Conservation (phyloP, 2,329 filamentous ascomycete genomes). For the Thelonectria discophora region DNA sequence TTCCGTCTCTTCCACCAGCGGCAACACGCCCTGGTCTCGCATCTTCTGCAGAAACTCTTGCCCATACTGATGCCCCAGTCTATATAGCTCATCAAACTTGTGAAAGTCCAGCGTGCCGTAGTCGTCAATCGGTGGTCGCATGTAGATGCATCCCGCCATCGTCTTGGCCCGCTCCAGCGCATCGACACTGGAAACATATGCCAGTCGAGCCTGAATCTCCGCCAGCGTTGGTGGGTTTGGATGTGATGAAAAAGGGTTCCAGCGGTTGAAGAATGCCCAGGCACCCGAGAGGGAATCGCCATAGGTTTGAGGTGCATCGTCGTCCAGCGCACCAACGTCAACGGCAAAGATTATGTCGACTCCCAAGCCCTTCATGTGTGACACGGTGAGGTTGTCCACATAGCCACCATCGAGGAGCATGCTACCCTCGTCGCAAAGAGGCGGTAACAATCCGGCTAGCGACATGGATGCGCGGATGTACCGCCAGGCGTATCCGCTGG, state of each 20-base stretch:
- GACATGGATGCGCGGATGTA: conserved; percentile 98
- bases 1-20: conserved; percentile 74
- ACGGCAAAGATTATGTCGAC: conserved; percentile 95
- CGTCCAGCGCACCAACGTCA: conserved; percentile 92
- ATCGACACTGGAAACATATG: conserved; percentile 94
- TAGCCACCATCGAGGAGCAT: conserved; percentile 98
- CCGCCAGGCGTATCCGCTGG: conserved; percentile 95
- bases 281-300: conserved; percentile 94
- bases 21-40: conserved; percentile 79
- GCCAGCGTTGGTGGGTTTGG: conserved; percentile 94
- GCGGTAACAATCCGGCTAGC: conserved; percentile 88
- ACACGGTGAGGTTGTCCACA: conserved; percentile 95
- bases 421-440: conserved; percentile 94
- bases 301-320: conserved; percentile 89
- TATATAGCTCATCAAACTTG: conserved; percentile 97
- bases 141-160: conserved; percentile 91
- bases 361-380: conserved; percentile 94
- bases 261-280: conserved; percentile 94
- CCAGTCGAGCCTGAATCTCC: conserved; percentile 93
- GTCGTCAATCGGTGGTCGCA: conserved; percentile 91
- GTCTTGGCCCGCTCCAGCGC: conserved; percentile 93
- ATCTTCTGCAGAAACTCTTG: conserved; percentile 81
- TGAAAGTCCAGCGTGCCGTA: conserved; percentile 96
- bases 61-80: conserved; percentile 86
- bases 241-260: conserved; percentile 91